Base-by-base conservation (phyloP, 352 stramenopile species). In the Ochromonadaceae sp. region DNA sequence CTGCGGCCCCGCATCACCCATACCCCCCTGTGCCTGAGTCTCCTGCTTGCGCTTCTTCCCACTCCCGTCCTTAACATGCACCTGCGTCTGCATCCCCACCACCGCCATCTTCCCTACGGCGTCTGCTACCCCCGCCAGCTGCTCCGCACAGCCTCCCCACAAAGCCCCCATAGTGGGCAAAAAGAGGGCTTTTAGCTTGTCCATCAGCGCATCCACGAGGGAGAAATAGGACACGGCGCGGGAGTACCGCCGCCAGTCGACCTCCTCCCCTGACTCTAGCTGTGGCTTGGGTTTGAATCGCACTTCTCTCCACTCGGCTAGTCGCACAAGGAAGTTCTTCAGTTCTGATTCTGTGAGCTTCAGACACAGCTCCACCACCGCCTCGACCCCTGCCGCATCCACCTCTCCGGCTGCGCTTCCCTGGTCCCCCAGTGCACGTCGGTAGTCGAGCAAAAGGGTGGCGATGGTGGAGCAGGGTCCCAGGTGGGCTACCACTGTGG, bases 281-380 rank as follows among this genome's bases (percentile, higher is more conserved):
- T 46, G 40, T n/a, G n/a, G 17, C 17, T 46, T 20, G n/a, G 17
- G 40, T 20, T 46, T 20, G 40, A 46, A 46, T n/a, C n/a, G 17
- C 17, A 20, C 40, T 46, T 46, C 40, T 46, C 74, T 75, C 70
- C 70, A 75, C 35, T 69, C 44, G 31, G 57, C 66, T 14, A 75
- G 32, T 26, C 60, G 47, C 26, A 72, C 15, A 41, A 76, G 67
- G 36, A 75, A 40, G 12, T 40, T 42, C 59, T 65, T 49, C 0
- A 75, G 49, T 56, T 75, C 68, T 28, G 41, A 31, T 49, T 75
- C 70, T 28, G 66, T 75, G 14, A 75, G 59, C 46, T 67, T 74
- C 44, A 75, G 56, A 30, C 70, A 48, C 10, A 75, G 26, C 10
- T 53, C 55, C 26, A 73, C 32, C 25, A 75, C 20, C 7, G 59